These are phyloP conservation scores for Cryphonectria parasitica DNA, from an alignment of 2,329 filamentous ascomycete species.

Conservation along the genomic window DNA sequence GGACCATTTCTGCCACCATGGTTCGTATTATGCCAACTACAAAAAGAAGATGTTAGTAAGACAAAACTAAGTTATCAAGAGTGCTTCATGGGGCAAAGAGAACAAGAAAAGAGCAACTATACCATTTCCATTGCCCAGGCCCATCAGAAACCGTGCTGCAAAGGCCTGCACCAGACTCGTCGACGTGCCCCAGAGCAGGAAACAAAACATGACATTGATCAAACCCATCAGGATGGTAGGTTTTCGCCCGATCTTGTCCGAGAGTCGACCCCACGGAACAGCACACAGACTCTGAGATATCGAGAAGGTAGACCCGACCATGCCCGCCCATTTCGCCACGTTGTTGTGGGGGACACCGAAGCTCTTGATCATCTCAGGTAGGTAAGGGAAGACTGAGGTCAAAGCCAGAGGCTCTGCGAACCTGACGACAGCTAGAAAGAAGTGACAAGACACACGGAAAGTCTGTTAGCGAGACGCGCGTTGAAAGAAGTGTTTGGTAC, in stretches of 20 bases:
- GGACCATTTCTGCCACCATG: constrained; percentile 91
- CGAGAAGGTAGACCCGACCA: constrained; percentile 74
- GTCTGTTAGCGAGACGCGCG: constrained; percentile 39
- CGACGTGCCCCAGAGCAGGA: constrained; percentile 83
- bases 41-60: constrained; percentile 11
- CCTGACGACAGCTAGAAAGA: constrained; percentile 68
- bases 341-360: constrained; percentile 73
- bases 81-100: background rate
- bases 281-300: constrained; percentile 72
- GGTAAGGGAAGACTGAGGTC: constrained; percentile 71
- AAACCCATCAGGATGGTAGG: constrained; percentile 76
- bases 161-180: constrained; percentile 81
- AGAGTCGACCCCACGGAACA: constrained; percentile 74
- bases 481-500: constrained; percentile 29
- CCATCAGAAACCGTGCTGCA: constrained; percentile 74
- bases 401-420: constrained; percentile 76
- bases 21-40: constrained; percentile 89
- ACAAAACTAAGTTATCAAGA: constrained; percentile 18
- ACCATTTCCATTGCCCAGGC: constrained; percentile 85
- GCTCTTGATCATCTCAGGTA: constrained; percentile 82
- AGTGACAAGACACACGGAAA: constrained; percentile 4
- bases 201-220: constrained; percentile 78
- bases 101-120: constrained; percentile 32
- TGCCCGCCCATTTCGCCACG: constrained; percentile 79
- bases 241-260: constrained; percentile 82